phyloP scores from a whole-genome alignment of 208 protist species.

The Lotmaria passim region DNA sequence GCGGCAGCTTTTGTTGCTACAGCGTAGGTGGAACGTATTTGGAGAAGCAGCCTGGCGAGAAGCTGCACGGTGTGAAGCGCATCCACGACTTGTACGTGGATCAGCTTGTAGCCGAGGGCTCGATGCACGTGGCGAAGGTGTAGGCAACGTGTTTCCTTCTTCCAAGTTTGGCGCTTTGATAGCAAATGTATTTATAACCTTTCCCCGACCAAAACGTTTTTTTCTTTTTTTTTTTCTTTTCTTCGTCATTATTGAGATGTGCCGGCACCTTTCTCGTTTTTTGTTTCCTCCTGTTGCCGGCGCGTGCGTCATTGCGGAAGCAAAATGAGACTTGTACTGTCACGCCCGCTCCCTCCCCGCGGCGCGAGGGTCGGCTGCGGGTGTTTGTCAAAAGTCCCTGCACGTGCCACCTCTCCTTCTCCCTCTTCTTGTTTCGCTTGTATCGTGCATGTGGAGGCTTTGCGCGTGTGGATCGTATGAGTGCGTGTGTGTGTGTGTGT shows the following conservation, averaged over 20 bases:
- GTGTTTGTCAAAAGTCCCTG: neutral
- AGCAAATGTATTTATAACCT: no score
- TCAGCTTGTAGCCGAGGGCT: conserved; percentile 26
- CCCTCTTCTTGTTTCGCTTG: neutral
- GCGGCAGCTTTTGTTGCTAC: conserved; percentile 40
- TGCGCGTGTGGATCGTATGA: neutral
- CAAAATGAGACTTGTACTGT: neutral
- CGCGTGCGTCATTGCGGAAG: neutral
- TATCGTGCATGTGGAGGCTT: neutral
- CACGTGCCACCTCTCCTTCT: neutral
- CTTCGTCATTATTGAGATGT: neutral
- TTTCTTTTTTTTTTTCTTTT: neutral
- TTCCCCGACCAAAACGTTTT: conserved; percentile 14
- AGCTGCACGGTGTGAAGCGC: conserved; percentile 24
- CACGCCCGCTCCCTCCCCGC: neutral
- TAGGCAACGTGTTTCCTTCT: neutral
- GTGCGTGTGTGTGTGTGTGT: neutral
- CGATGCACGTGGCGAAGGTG: conserved; percentile 25
- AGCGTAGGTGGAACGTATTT: conserved; percentile 40
- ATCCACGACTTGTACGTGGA: conserved; percentile 35
- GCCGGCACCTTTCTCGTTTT: neutral
- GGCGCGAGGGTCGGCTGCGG: neutral
- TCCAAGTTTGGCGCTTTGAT: no score
- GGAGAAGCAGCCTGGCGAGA: conserved; percentile 32
- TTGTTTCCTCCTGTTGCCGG: conserved; percentile 13